Percentiles rank a stretch among this genome's conserved stretches.
Conservation (phyloP, 305 asterid species). For the Rubia occidens region DNA sequence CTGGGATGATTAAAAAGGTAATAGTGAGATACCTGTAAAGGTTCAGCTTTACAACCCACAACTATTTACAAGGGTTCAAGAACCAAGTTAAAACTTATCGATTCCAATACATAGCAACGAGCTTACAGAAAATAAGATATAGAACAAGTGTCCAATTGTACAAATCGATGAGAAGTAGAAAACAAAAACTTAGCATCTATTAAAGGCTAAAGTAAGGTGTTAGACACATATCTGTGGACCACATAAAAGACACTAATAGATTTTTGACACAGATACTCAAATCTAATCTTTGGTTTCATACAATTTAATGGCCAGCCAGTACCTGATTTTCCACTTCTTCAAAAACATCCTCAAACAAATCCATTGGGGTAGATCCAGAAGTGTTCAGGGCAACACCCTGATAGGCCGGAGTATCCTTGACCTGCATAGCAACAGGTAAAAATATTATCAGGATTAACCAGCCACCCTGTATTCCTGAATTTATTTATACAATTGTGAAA, state of each 20-base stretch:
- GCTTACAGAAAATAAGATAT: neutral
- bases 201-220: neutral
- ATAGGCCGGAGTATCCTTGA: slow-evolving; percentile 71
- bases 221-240: neutral
- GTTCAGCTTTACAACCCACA: neutral
- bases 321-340: slow-evolving; percentile 92
- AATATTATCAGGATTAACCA: neutral
- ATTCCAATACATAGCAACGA: neutral
- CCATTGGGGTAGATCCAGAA: slow-evolving; percentile 90
- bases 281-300: neutral
- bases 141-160: neutral
- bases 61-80: neutral
- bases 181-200: neutral
- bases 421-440: slow-evolving; percentile 28
- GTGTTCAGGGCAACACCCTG: slow-evolving; percentile 68
- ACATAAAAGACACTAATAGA: neutral
- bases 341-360: slow-evolving; percentile 71
- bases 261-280: neutral
- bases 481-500: neutral
- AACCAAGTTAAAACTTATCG: neutral
- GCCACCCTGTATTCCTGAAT: neutral
- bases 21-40: neutral
- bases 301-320: slow-evolving; percentile 8
- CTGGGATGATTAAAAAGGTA: neutral
- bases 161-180: neutral